A percentile compares a stretch with the other conserved stretches of the same genome.
These are phyloP conservation scores for Elongisporangium undulatum DNA, from an alignment of 352 stramenopile genomes.

Conservation along the genomic window DNA sequence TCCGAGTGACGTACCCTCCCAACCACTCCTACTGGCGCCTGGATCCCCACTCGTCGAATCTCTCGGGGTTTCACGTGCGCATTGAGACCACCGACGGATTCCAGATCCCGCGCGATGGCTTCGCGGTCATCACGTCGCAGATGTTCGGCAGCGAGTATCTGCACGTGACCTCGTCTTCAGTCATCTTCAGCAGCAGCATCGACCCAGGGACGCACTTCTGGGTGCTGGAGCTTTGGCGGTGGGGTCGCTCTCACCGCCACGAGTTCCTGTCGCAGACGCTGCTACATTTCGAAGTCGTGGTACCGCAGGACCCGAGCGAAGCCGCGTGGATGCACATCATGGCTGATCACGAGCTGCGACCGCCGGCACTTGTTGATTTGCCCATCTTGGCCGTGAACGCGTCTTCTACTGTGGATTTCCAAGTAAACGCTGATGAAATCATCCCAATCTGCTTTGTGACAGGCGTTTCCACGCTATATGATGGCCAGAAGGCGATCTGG, in stretches of 20 bases:
- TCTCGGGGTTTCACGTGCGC: conserved; percentile 16
- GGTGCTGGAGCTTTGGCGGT: conserved; percentile 23
- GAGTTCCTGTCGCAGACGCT: conserved; percentile 3
- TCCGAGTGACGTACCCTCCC: conserved; percentile 22
- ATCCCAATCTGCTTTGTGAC: conserved; percentile 37
- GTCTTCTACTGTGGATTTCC: background rate
- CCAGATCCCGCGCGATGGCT: conserved; percentile 29
- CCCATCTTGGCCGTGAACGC: background rate
- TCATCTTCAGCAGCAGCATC: conserved; percentile 5
- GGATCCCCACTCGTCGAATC: background rate
- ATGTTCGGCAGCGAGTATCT: conserved; percentile 19
- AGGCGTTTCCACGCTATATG: conserved; percentile 21
- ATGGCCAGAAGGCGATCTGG: conserved; percentile 64
- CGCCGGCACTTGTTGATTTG: conserved; percentile 24
- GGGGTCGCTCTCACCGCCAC: background rate
- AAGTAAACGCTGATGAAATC: background rate
- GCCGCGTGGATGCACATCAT: conserved; percentile 5
- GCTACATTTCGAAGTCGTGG: conserved; percentile 48
- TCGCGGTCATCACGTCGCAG: conserved; percentile 27
- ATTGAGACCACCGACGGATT: conserved; percentile 10
- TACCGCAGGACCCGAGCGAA: conserved; percentile 10
- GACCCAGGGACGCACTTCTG: conserved; percentile 49
- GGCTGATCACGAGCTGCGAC: conserved; percentile 3
- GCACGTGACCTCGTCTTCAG: background rate
- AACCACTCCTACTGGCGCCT: conserved; percentile 34